A percentile compares a stretch with the other conserved stretches of the same genome.
phyloP scores from a whole-genome alignment of 768 basidiomycete genomes.

The Pisolithus tinctorius region DNA sequence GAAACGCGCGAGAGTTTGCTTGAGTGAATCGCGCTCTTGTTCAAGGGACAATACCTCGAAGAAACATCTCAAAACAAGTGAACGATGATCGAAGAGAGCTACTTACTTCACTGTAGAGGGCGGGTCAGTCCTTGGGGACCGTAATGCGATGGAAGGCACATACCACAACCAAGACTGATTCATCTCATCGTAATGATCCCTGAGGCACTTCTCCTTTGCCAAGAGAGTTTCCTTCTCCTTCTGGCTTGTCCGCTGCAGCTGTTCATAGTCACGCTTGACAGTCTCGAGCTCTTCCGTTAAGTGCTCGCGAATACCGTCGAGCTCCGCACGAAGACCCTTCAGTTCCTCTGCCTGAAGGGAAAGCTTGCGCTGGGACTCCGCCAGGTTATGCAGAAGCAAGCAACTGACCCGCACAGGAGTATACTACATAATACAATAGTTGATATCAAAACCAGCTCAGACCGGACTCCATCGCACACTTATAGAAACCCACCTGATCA shows the following conservation, averaged over 20 bases:
- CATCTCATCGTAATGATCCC: constrained; percentile 44
- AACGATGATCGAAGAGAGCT: constrained; percentile 1
- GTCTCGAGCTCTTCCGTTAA: constrained; percentile 30
- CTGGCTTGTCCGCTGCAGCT: constrained; percentile 32
- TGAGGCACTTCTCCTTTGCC: constrained; percentile 45
- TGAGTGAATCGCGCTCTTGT: constrained; percentile 21
- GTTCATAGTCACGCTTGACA: constrained; percentile 34
- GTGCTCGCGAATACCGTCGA: constrained; percentile 26
- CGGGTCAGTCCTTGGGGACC: constrained; percentile 12
- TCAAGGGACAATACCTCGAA: constrained; percentile 17
- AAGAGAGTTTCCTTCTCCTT: constrained; percentile 49
- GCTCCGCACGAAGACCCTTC: constrained; percentile 25
- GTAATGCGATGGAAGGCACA: constrained; percentile 10
- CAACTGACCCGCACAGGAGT: constrained; percentile 43
- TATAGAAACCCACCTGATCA: constrained; percentile 33
- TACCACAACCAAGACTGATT: constrained; percentile 35
- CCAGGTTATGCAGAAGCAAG: constrained; percentile 44
- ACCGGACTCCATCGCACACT: background rate
- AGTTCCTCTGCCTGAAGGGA: constrained; percentile 28
- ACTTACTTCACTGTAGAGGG: constrained; percentile 30
- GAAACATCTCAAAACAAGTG: constrained; percentile 4
- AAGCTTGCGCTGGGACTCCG: constrained; percentile 40
- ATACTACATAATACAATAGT: constrained; percentile 30
- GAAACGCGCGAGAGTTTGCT: constrained; percentile 20
- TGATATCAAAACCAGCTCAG: constrained; percentile 8